Base-by-base conservation (phyloP, 2,329 filamentous ascomycete species). In the Beauveria medogensis region DNA sequence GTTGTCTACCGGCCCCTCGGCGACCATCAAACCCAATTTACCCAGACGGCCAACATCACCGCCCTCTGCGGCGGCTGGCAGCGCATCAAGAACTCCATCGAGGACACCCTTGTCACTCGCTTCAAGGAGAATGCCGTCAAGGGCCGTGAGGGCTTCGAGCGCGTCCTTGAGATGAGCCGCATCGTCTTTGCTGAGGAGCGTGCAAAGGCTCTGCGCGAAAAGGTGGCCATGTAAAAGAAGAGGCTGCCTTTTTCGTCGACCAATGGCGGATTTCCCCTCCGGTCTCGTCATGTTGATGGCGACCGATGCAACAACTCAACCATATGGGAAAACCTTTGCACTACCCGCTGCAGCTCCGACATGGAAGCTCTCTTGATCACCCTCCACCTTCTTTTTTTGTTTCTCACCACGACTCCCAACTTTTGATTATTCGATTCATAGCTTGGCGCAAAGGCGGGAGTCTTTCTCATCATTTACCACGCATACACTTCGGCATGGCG, bases 61-160 rank as follows among this genome's bases (percentile, higher is more conserved):
- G 94, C 94, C 0, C 80, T 97, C 10, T 96, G 92, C 74, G 93
- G 94, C 67, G 94, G 94, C 64, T 99, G 94, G 92, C 91, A 97
- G 77, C 91, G 92, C 72, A 92, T 97, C 72, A 94, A 91, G 81
- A 96, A 94, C 77, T 91, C 88, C 72, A 95, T 99, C 68, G 94
- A 99, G 78, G 92, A 97, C 68, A 87, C 90, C 57, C 89, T 92
- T 47, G 89, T 97, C 50, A 89, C 89, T 65, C 81, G 91, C 59
- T 99, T 99, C 78, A 84, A 86, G 67, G 91, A 99, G 75, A 99
- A 99, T 70, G 93, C 94, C 26, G 81, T 82, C 67, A 92, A 91
- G 76, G 94, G 94, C 65, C 87, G 89, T 65, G 92, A 97, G 75
- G 94, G 94, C 2, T 99, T 99, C 72, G 94, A 99, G 79, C 85